Base-by-base conservation (phyloP, 176 grass and related monocot species). In the Musa troglodytarum region DNA sequence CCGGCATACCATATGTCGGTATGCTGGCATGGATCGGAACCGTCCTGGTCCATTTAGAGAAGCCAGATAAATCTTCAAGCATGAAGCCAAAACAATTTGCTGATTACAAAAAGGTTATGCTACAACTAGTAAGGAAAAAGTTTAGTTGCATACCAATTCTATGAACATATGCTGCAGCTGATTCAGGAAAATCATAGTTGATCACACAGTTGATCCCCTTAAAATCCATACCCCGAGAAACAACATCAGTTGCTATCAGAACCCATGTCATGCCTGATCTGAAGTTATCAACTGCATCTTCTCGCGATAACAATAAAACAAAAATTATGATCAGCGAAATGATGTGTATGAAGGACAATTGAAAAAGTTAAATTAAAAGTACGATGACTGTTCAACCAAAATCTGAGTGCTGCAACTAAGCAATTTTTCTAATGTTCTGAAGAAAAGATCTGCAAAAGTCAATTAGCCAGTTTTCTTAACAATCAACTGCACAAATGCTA, bases 131-230 rank as follows among this genome's bases (percentile, higher is more conserved):
- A 26, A 57, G 62, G 63, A 77, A 52, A 72, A 21, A 63, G 25
- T 24, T 23, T 52, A 71, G 14, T 78, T 24, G 25, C 81, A 63
- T 89, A 93, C 90, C 95, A 85, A 98, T 93, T 62, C 95, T 77
- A 80, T 98, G 88, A 82, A 98, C 91, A 84, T 93, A 98, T 68
- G 90, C 90, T 65, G 90, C 72, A 21, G 88, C 86, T 5, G 95
- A 98, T 77, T 98, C 90, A 1, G 90, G 95, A 78, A 98, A 98
- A 91, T 98, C 95, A 49, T 92, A 98, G 73, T 93, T 98, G 77
- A 98, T 87, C 29, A 98, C 90, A 11, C 90, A 93, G 68, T 91
- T 89, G 59, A 98, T 73, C 71, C 90, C 88, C 81, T 98, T 98
- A 86, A 98, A 93, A 82, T 98, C 95, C 90, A 98, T 93, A 74